phyloP scores from a whole-genome alignment of 2,329 filamentous ascomycete genomes.

The Colletotrichum euphorbiae region DNA sequence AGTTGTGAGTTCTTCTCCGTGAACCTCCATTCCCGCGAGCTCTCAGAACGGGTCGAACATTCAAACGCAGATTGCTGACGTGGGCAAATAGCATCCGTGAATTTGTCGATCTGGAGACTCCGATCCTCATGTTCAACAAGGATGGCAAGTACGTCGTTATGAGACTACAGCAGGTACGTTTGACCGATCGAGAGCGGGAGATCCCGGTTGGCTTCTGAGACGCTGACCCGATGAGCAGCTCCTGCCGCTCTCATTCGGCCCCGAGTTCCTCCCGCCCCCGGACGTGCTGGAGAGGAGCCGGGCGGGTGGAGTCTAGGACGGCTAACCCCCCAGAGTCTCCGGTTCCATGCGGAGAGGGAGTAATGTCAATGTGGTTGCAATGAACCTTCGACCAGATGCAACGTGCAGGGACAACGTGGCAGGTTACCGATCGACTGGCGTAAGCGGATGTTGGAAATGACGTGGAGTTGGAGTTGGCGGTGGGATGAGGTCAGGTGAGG shows the following conservation, averaged over 20 bases:
- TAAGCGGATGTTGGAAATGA: not conserved
- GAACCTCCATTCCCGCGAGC: not conserved
- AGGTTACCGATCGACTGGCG: too few species aligned
- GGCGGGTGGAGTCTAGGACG: not conserved
- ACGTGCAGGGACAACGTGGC: too few species aligned
- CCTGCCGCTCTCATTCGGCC: conserved; percentile 76
- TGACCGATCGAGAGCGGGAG: not conserved
- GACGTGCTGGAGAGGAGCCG: conserved; percentile 40
- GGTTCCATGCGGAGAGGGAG: not conserved
- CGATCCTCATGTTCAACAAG: conserved; percentile 93
- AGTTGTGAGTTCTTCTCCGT: conserved; percentile 72
- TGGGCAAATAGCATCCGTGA: conserved; percentile 74
- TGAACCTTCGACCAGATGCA: too few species aligned
- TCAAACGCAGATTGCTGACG: conserved; percentile 11
- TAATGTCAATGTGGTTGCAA: not conserved
- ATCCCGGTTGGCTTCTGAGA: not conserved
- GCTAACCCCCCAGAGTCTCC: too few species aligned
- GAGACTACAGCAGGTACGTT: conserved; percentile 73
- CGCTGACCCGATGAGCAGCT: conserved; percentile 58
- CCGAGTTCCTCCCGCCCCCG: conserved; percentile 64
- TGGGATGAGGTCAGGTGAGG: too few species aligned
- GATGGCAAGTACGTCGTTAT: conserved; percentile 78
- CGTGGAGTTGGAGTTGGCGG: not conserved
- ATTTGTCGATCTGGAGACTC: conserved; percentile 75
- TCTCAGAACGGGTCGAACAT: not conserved